Conservation (phyloP, 495 filamentous ascomycete species). For the Bacidia rubella region DNA sequence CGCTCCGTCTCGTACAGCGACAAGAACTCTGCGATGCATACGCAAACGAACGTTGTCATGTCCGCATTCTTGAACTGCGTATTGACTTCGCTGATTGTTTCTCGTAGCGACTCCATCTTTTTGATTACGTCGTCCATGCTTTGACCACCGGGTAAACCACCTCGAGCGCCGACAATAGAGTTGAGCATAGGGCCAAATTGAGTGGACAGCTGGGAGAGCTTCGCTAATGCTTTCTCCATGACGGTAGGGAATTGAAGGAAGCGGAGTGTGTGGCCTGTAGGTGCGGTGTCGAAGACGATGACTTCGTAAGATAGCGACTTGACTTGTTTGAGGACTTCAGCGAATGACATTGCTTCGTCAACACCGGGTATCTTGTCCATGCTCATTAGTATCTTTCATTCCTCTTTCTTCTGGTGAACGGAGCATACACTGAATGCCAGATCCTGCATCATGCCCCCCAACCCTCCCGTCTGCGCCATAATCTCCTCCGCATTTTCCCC, state of each 20-base stretch:
- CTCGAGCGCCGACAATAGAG: slow-evolving; percentile 69
- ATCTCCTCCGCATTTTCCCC: slow-evolving; percentile 60
- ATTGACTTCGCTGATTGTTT: slow-evolving; percentile 92
- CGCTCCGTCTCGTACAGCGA: slow-evolving; percentile 97
- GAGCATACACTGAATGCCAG: slow-evolving; percentile 52
- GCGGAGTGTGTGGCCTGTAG: slow-evolving; percentile 96
- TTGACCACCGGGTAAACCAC: slow-evolving; percentile 79
- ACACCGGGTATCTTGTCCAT: slow-evolving; percentile 77
- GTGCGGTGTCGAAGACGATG: slow-evolving; percentile 98
- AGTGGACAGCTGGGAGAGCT: slow-evolving; percentile 81
- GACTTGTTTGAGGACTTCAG: slow-evolving; percentile 97
- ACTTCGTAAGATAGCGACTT: slow-evolving; percentile 98
- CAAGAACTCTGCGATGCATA: slow-evolving; percentile 96
- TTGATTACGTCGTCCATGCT: slow-evolving; percentile 81
- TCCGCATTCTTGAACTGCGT: slow-evolving; percentile 94
- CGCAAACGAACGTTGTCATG: slow-evolving; percentile 94
- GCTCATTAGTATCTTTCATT: not conserved
- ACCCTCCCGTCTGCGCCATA: slow-evolving; percentile 47
- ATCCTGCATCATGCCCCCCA: slow-evolving; percentile 66
- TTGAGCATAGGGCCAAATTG: slow-evolving; percentile 96
- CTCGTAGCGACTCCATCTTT: slow-evolving; percentile 84
- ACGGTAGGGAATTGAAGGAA: slow-evolving; percentile 98
- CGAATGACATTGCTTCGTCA: slow-evolving; percentile 99
- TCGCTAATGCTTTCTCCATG: slow-evolving; percentile 93
- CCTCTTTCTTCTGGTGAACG: not conserved